phyloP scores from a whole-genome alignment of 345 rosid genomes.

The Hibiscus mutabilis region DNA sequence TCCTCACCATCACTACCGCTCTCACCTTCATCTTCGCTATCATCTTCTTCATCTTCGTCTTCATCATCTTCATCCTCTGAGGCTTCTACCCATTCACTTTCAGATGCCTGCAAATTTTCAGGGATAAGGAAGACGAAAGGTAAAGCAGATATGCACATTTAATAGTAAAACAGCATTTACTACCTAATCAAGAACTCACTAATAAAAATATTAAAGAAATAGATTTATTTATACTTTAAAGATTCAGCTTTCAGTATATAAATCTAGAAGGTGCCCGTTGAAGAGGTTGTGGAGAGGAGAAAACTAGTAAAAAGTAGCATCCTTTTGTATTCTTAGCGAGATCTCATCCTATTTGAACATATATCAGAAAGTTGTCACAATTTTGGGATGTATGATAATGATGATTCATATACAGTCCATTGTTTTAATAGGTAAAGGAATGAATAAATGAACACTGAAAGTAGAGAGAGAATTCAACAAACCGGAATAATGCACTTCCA shows the following conservation, averaged over 20 bases:
- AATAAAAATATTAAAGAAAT: not conserved
- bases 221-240: not conserved
- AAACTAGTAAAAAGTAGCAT: not conserved
- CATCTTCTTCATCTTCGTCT: slow-evolving; percentile 44
- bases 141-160: slow-evolving; percentile 3
- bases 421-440: not conserved
- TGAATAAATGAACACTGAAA: not conserved
- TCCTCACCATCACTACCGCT: slow-evolving; percentile 45
- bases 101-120: slow-evolving; percentile 52
- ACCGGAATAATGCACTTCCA: slow-evolving; percentile 98
- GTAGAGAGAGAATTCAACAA: slow-evolving; percentile 31
- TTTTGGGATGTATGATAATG: not conserved
- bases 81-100: slow-evolving; percentile 85
- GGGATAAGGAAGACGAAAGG: slow-evolving; percentile 10
- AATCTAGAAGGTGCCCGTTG: not conserved
- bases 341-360: not conserved
- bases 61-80: slow-evolving; percentile 85
- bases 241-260: not conserved
- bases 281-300: not conserved
- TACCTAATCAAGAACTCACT: not conserved
- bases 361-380: not conserved
- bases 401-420: not conserved
- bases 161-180: slow-evolving; percentile 1
- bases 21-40: slow-evolving; percentile 44
- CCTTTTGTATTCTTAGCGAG: not conserved